phyloP scores from a whole-genome alignment of 495 filamentous ascomycete species.

The Filosporella fistucella region DNA sequence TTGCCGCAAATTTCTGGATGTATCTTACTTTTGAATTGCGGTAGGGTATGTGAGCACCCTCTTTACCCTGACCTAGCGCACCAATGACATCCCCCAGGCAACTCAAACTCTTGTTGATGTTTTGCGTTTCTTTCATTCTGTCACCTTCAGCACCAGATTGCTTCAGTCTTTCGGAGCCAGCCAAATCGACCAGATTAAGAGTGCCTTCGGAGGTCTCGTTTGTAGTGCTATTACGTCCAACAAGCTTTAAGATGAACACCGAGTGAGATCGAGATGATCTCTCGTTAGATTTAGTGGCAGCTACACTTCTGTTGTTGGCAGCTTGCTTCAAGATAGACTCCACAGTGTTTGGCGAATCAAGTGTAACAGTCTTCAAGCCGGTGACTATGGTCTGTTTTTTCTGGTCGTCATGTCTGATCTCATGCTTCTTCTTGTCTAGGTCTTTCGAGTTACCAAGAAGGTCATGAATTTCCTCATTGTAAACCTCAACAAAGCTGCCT shows the following conservation, averaged over 20 bases:
- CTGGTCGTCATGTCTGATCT: slow-evolving; percentile 82
- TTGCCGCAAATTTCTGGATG: background rate
- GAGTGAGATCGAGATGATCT: slow-evolving; percentile 90
- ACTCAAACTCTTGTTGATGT: slow-evolving; percentile 90
- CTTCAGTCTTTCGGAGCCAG: slow-evolving; percentile 86
- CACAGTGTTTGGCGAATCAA: slow-evolving; percentile 77
- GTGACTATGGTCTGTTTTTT: slow-evolving; percentile 80
- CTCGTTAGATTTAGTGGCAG: slow-evolving; percentile 94
- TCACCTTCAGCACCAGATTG: slow-evolving; percentile 81
- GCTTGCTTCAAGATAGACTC: slow-evolving; percentile 74
- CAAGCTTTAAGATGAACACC: slow-evolving; percentile 90
- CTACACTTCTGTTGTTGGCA: slow-evolving; percentile 79
- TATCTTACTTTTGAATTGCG: slow-evolving; percentile 80
- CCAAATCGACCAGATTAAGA: slow-evolving; percentile 93
- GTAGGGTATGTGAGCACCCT: slow-evolving; percentile 87
- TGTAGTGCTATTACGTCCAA: slow-evolving; percentile 75
- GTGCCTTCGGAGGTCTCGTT: slow-evolving; percentile 85
- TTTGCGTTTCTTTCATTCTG: slow-evolving; percentile 88
- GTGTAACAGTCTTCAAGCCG: slow-evolving; percentile 70
- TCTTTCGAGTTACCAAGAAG: slow-evolving; percentile 75
- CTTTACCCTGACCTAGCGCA: slow-evolving; percentile 79
- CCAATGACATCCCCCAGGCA: slow-evolving; percentile 94
- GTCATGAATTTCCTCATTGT: slow-evolving; percentile 96
- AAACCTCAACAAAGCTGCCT: slow-evolving; percentile 96
- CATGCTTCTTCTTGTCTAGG: slow-evolving; percentile 80